These are phyloP conservation scores for Pichia sp. DNA, from an alignment of 1,139 yeast genomes.

Conservation along the genomic window DNA sequence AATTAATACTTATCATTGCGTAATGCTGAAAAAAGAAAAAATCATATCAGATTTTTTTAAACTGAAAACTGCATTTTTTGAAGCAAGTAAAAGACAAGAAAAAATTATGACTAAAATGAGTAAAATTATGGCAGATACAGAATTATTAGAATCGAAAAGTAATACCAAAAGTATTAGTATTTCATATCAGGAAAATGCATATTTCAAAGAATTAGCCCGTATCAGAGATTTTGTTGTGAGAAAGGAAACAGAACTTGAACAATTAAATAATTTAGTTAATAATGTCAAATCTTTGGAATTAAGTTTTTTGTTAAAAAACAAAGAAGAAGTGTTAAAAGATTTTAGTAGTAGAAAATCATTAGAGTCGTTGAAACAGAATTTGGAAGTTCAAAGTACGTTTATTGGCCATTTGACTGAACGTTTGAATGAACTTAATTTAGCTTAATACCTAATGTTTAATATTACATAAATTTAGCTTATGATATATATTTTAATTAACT, in stretches of 20 bases:
- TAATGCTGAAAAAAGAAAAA: conserved; percentile 12
- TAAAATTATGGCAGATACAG: conserved; percentile 11
- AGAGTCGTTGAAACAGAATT: conserved; percentile 16
- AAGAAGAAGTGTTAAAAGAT: conserved; percentile 5
- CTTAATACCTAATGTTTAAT: not conserved
- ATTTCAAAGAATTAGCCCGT: conserved; percentile 22
- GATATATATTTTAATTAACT: not conserved
- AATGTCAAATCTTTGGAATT: conserved; percentile 18
- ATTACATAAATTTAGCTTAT: not conserved
- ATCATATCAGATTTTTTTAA: conserved; percentile 6
- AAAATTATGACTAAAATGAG: conserved; percentile 13
- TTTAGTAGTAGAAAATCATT: conserved; percentile 11
- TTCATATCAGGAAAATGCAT: conserved; percentile 24
- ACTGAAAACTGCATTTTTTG: conserved; percentile 10
- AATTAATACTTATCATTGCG: conserved; percentile 17
- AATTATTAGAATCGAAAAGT: conserved; percentile 10
- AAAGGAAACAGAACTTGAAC: conserved; percentile 18
- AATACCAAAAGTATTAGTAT: conserved; percentile 14
- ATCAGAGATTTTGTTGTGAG: conserved; percentile 15
- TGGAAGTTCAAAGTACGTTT: conserved; percentile 17
- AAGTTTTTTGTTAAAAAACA: conserved; percentile 4
- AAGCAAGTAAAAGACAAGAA: conserved; percentile 17
- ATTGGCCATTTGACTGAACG: conserved; percentile 16
- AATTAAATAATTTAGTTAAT: conserved; percentile 12
- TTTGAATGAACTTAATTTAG: conserved; percentile 10